These are phyloP conservation scores for Colletotrichum sp. DNA, from an alignment of 2,329 filamentous ascomycete species.

Conservation along the genomic window DNA sequence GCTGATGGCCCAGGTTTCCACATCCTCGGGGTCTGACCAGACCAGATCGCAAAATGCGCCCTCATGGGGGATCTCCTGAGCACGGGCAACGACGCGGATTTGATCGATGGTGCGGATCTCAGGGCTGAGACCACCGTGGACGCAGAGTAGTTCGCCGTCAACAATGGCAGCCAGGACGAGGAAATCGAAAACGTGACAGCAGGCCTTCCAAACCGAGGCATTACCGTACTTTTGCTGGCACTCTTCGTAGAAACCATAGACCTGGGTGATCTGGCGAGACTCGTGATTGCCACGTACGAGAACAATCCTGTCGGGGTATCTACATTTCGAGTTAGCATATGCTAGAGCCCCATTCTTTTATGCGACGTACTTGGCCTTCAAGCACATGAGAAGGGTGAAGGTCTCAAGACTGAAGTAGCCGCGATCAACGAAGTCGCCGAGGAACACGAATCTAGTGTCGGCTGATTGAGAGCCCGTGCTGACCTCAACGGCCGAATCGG, in stretches of 20 bases:
- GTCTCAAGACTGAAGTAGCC: constrained; percentile 98
- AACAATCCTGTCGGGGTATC: constrained; percentile 94
- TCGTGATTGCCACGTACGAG: constrained; percentile 98
- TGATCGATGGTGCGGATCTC: constrained; percentile 98
- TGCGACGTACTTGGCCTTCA: constrained; percentile 71
- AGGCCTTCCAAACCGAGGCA: constrained; percentile 99
- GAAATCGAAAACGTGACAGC: constrained; percentile 99
- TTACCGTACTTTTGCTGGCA: constrained; percentile 98
- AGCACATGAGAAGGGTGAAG: constrained; percentile 93
- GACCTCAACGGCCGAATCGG: constrained; percentile 37
- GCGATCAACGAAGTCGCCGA: constrained; percentile 95
- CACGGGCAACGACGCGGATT: constrained; percentile 97
- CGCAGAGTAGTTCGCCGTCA: constrained; percentile 97
- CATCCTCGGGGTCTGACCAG: constrained; percentile 97
- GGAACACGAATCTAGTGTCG: constrained; percentile 63
- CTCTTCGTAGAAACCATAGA: constrained; percentile 98
- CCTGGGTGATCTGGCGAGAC: constrained; percentile 95
- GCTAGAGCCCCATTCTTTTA: neutral
- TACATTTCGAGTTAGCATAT: constrained; percentile 39
- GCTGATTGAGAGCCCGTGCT: constrained; percentile 50
- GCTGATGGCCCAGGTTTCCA: constrained; percentile 95
- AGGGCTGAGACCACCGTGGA: constrained; percentile 88
- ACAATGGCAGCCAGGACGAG: constrained; percentile 96
- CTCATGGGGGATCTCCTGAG: constrained; percentile 97
- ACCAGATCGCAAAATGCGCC: constrained; percentile 98